Evolutionary conservation across 192 early-diverging fungal species (phyloP), one percentile per base, ranked within the genome.

Genomic region (Powellomyces hirtus): DNA sequence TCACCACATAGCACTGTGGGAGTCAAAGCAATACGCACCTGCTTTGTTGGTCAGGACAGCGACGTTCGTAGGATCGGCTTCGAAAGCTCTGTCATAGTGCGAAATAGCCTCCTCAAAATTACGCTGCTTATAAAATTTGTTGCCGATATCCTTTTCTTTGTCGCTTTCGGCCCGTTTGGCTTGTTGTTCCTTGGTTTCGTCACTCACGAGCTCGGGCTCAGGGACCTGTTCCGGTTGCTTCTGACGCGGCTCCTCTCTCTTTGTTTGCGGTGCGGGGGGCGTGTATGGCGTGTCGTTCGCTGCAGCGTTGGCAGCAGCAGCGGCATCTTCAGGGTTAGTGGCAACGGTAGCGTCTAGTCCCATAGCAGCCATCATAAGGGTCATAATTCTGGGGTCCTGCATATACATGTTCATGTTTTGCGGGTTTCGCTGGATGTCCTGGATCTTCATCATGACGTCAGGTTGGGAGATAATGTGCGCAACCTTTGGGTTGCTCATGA

Each of bases 11-110:
- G 29, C 30, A 35, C 58, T 36, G 31, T 7, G 35, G 10, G 58
- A 36, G 58, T 34, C 10, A 10, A 7, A 33, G 31, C 55, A 45
- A 24, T 59, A 75, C 72, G 59, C 61, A 89, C 88, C 89, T 51
- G 96, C 88, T 76, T 97, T 99, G 88, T 99, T 99, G 68, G 92
- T 96, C 75, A 92, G 81, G 61, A 95, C 90, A 24, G 95, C 91
- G 35, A 97, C 79, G 63, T 99, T 95, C 61, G 93, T 90, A 33
- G 84, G 59, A 75, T 99, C 94, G 68, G 93, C 75, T 73, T 92
- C 92, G 74, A 83, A 95, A 20, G 97, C 97, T 80, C 90, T 90
- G 77, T 81, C 73, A 77, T 99, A 99, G 79, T 94, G 89, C 56
- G 81, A 79, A 46, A 99, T 72, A 5, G 97, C 97, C 58, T 87